Percentiles rank a stretch among this genome's conserved stretches.
Evolutionary conservation across 306 rosid species (phyloP).

Genomic region (Adenanthera pavonina): DNA sequence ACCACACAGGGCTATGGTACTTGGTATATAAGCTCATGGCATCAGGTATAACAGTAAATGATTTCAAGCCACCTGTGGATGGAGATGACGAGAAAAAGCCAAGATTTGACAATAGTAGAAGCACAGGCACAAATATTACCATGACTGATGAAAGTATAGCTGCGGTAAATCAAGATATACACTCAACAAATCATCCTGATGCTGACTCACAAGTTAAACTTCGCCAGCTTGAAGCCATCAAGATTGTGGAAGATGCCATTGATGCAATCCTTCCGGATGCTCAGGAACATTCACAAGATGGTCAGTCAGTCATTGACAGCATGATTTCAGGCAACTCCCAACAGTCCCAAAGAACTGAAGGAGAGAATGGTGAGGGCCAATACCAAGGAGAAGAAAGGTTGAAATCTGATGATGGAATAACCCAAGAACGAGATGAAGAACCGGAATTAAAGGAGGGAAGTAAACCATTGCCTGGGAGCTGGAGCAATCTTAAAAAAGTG

Average conservation of each 20-base stretch:
- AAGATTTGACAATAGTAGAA: conserved; percentile 16
- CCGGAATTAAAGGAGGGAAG: conserved; percentile 41
- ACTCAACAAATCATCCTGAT: conserved; percentile 36
- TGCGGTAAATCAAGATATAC: conserved; percentile 32
- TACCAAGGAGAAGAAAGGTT: conserved; percentile 36
- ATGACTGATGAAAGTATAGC: conserved; percentile 34
- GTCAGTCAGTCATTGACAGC: conserved; percentile 36
- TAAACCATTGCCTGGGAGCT: conserved; percentile 57
- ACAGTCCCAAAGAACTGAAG: conserved; percentile 33
- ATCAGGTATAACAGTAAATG: conserved; percentile 57
- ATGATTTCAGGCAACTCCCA: conserved; percentile 35
- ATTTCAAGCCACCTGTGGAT: conserved; percentile 41
- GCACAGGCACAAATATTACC: conserved; percentile 31
- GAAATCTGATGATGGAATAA: conserved; percentile 35
- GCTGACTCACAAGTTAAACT: conserved; percentile 52
- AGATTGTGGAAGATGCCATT: conserved; percentile 90
- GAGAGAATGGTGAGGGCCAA: conserved; percentile 18
- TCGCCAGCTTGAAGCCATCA: conserved; percentile 76
- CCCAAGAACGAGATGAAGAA: conserved; percentile 36
- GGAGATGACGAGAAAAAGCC: conserved; percentile 42
- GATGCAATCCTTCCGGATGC: conserved; percentile 79
- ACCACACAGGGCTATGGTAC: conserved; percentile 66
- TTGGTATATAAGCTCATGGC: conserved; percentile 86
- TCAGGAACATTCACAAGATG: conserved; percentile 50
- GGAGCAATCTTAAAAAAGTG: conserved; percentile 88